Evolutionary conservation across 1,139 yeast species (phyloP).

Genomic region (Blastobotrys arbuscula): DNA sequence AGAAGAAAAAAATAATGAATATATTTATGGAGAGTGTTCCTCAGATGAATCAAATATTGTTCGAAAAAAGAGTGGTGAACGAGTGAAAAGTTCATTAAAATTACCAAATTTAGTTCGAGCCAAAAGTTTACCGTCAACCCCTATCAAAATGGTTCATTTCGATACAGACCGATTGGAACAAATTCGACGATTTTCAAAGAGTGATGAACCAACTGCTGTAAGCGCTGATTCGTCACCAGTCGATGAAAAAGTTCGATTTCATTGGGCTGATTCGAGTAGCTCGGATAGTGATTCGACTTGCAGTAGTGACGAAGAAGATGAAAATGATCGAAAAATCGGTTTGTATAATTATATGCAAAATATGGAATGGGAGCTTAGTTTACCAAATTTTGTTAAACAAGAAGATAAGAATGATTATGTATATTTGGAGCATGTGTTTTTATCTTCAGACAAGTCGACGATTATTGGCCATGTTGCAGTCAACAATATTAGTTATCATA

Average conservation of each 20-base stretch:
- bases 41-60: constrained; percentile 34
- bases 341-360: constrained; percentile 14
- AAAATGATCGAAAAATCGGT: constrained; percentile 27
- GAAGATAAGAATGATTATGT: constrained; percentile 25
- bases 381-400: constrained; percentile 41
- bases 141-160: constrained; percentile 75
- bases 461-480: constrained; percentile 74
- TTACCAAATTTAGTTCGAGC: constrained; percentile 45
- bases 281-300: constrained; percentile 32
- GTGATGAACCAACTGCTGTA: constrained; percentile 72
- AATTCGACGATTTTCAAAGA: constrained; percentile 63
- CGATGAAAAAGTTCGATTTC: constrained; percentile 28
- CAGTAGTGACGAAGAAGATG: constrained; percentile 9
- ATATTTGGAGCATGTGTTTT: constrained; percentile 58
- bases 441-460: constrained; percentile 51
- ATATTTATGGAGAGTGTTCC: constrained; percentile 3
- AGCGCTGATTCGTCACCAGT: constrained; percentile 58
- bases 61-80: constrained; percentile 74
- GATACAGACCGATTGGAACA: constrained; percentile 55
- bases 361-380: constrained; percentile 46
- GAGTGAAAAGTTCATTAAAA: constrained; percentile 69
- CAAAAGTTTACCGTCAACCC: constrained; percentile 68
- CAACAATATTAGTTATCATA: constrained; percentile 59
- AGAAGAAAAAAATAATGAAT: not conserved
- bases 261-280: constrained; percentile 29